Conservation (phyloP, 345 rosid species). For the Trapa bicornis region DNA sequence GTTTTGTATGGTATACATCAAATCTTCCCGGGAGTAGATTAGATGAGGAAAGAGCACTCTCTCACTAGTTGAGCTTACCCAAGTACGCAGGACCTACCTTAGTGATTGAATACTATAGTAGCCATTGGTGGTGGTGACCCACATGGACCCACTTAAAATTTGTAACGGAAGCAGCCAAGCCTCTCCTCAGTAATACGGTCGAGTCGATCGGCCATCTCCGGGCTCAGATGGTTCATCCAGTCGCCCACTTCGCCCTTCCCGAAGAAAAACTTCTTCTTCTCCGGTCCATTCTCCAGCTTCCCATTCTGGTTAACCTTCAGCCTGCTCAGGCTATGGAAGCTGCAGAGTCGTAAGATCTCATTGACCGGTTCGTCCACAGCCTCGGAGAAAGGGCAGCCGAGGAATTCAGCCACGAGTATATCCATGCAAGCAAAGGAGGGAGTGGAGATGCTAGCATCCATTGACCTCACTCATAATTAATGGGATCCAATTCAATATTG, state of each 20-base stretch:
- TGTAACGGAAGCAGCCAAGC: not conserved
- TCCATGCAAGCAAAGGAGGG: too few species aligned
- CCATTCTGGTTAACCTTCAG: conserved; percentile 10
- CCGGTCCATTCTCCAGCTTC: not conserved
- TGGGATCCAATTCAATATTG: too few species aligned
- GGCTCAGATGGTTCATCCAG: conserved; percentile 2
- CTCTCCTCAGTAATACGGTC: conserved; percentile 5
- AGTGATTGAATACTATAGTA: too few species aligned
- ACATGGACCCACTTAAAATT: not conserved
- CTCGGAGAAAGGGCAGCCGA: conserved; percentile 8
- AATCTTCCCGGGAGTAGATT: too few species aligned
- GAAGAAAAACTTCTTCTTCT: conserved; percentile 3
- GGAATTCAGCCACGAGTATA: conserved; percentile 5
- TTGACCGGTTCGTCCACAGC: conserved; percentile 2
- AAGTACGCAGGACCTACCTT: too few species aligned
- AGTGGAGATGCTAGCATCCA: too few species aligned
- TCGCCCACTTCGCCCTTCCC: conserved; percentile 8
- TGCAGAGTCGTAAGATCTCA: conserved; percentile 1
- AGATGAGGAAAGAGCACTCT: too few species aligned
- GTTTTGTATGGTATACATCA: too few species aligned
- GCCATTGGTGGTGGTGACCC: too few species aligned
- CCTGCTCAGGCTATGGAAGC: conserved; percentile 5
- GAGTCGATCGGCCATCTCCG: conserved; percentile 3
- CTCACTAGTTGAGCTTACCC: too few species aligned
- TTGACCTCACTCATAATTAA: too few species aligned